Evolutionary conservation across 805 yeast genomes (phyloP).

Genomic region (Debaryomyces tyrocola): DNA sequence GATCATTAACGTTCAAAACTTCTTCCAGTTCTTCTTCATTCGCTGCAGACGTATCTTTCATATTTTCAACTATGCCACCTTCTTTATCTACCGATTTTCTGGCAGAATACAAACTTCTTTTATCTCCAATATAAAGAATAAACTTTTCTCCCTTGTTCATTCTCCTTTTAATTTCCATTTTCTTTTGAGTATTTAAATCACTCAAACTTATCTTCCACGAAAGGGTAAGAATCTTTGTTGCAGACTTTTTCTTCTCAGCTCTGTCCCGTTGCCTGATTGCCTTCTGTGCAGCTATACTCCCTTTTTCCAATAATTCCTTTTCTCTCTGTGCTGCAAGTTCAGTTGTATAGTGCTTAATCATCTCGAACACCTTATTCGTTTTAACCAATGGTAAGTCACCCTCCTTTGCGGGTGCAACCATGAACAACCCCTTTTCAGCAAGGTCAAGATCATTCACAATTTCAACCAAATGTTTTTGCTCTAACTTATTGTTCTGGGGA

Average conservation of each 20-base stretch:
- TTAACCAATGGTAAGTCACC: constrained; percentile 28
- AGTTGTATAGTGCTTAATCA: constrained; percentile 33
- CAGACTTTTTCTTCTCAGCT: constrained; percentile 36
- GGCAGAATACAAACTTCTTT: constrained; percentile 14
- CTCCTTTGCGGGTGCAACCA: constrained; percentile 17
- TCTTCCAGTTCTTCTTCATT: constrained; percentile 12
- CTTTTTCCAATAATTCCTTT: constrained; percentile 29
- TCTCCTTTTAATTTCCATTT: constrained; percentile 30
- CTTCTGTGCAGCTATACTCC: constrained; percentile 31
- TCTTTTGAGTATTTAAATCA: constrained; percentile 40
- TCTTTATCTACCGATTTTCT: constrained; percentile 12
- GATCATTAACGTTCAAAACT: constrained; percentile 7
- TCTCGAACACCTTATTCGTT: constrained; percentile 23
- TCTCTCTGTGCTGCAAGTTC: constrained; percentile 32
- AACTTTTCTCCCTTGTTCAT: constrained; percentile 35
- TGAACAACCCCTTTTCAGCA: constrained; percentile 20
- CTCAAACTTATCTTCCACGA: constrained; percentile 39
- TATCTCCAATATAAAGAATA: constrained; percentile 24
- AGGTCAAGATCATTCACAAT: constrained; percentile 31
- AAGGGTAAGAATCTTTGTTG: constrained; percentile 30
- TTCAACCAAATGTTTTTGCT: constrained; percentile 25
- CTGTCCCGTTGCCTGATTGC: constrained; percentile 26
- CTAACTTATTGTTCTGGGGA: constrained; percentile 21
- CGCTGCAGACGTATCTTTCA: constrained; percentile 6
- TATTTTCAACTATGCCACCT: constrained; percentile 8